phyloP scores from a whole-genome alignment of 768 basidiomycete genomes.

The Boletus pseudopeckii region DNA sequence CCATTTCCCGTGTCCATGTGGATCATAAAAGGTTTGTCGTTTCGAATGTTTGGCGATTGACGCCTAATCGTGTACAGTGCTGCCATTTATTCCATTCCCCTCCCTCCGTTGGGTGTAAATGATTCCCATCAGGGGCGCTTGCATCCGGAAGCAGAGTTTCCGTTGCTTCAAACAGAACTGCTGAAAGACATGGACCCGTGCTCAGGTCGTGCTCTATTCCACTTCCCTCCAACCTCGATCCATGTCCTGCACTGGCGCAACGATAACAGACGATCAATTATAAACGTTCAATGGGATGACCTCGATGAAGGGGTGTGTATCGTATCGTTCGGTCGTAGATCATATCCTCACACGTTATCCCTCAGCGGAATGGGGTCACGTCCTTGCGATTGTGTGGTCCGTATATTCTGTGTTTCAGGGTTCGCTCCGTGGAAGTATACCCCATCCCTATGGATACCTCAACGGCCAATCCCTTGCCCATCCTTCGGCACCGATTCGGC shows the following conservation, averaged over 20 bases:
- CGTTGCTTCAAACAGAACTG: constrained; percentile 12
- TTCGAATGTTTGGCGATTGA: background rate
- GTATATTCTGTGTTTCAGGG: constrained; percentile 50
- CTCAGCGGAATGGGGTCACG: constrained; percentile 42
- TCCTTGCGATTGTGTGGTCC: constrained; percentile 44
- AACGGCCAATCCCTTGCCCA: constrained; percentile 8
- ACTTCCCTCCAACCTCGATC: constrained; percentile 28
- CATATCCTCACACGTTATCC: background rate
- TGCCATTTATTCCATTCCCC: constrained; percentile 11
- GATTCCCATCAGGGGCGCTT: background rate
- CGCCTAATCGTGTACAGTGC: constrained; percentile 3
- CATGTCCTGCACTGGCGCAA: constrained; percentile 35
- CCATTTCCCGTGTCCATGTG: background rate
- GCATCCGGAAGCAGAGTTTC: constrained; percentile 12
- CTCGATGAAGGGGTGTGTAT: constrained; percentile 33
- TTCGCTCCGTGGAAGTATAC: constrained; percentile 47
- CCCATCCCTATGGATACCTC: constrained; percentile 13
- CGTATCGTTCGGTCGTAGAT: background rate
- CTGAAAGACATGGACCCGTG: constrained; percentile 37
- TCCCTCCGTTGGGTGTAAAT: background rate
- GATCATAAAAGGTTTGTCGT: constrained; percentile 11
- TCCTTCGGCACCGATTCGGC: constrained; percentile 22
- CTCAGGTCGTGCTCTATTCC: constrained; percentile 31
- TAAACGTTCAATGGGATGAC: constrained; percentile 24
- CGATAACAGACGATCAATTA: constrained; percentile 14